These are phyloP conservation scores for Circinella minor DNA, from an alignment of 371 early-diverging fungal species.

Conservation along the genomic window DNA sequence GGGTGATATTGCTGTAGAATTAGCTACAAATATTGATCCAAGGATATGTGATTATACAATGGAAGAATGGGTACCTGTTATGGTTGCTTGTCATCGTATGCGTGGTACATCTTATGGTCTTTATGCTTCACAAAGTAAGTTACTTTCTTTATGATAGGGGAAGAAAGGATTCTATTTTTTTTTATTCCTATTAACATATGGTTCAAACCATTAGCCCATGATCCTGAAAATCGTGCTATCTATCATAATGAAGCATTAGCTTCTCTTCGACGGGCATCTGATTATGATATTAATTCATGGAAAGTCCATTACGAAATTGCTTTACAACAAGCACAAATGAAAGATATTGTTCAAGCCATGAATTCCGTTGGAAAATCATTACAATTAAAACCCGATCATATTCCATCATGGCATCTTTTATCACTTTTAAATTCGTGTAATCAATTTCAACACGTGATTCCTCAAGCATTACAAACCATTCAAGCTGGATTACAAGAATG, in stretches of 20 bases:
- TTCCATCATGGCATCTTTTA: constrained; percentile 87
- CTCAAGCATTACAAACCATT: constrained; percentile 69
- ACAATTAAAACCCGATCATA: constrained; percentile 58
- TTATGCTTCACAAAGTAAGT: constrained; percentile 56
- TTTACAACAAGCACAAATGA: constrained; percentile 77
- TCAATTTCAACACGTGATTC: constrained; percentile 18
- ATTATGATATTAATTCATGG: constrained; percentile 45
- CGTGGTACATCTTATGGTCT: constrained; percentile 67
- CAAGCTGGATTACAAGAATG: constrained; percentile 68
- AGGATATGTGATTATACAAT: background rate
- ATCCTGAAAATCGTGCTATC: constrained; percentile 63
- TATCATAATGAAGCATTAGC: constrained; percentile 66
- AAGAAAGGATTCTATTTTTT: no score
- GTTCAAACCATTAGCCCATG: constrained; percentile 33
- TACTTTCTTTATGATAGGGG: no score
- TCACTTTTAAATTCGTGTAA: constrained; percentile 72
- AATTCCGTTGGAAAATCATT: constrained; percentile 63
- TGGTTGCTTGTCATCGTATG: constrained; percentile 48
- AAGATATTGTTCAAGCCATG: constrained; percentile 72
- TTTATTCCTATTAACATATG: no score
- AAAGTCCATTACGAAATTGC: constrained; percentile 80
- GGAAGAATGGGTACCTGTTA: background rate
- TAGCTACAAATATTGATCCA: constrained; percentile 3
- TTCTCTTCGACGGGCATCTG: constrained; percentile 23
- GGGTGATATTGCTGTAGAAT: constrained; percentile 39